A percentile compares a stretch with the other conserved stretches of the same genome.
Conservation (phyloP, 2,329 filamentous ascomycete genomes). For the Thielaviopsis ethacetica region DNA sequence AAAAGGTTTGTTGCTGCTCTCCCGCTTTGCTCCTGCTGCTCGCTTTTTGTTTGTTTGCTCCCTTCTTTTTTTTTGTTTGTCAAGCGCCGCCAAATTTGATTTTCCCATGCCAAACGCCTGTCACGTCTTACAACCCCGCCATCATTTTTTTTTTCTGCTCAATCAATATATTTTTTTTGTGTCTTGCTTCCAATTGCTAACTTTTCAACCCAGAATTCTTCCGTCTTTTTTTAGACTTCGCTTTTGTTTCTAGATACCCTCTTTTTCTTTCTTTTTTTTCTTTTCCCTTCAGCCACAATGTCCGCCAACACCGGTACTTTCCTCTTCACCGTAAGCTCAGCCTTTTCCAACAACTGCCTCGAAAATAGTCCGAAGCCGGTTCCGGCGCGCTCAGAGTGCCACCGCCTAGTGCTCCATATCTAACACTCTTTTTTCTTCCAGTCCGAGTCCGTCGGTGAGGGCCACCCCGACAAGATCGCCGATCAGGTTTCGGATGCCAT, state of each 20-base stretch:
- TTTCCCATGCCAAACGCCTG: not conserved
- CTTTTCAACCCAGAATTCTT: constrained; percentile 1
- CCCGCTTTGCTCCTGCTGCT: not conserved
- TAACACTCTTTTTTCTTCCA: constrained; percentile 20
- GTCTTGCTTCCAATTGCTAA: constrained; percentile 5
- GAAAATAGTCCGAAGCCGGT: not conserved
- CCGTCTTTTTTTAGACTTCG: constrained; percentile 1
- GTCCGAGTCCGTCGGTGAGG: constrained; percentile 81
- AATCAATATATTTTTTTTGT: constrained; percentile 3
- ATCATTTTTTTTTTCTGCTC: constrained; percentile 11
- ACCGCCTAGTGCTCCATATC: not conserved
- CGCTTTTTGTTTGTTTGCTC: not conserved
- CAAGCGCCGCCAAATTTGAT: not conserved
- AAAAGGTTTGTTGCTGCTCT: not conserved
- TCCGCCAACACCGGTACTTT: constrained; percentile 50
- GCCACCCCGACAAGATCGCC: constrained; percentile 92
- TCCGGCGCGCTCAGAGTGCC: not conserved
- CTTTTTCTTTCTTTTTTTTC: constrained; percentile 12
- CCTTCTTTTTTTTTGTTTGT: too few species aligned
- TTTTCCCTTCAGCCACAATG: constrained; percentile 34
- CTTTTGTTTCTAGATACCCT: constrained; percentile 13
- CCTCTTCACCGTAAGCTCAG: constrained; percentile 55
- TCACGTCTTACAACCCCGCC: not conserved
- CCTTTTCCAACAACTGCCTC: not conserved
- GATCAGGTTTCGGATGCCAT: constrained; percentile 98